Base-by-base conservation (phyloP, 768 basidiomycete species). In the Clitopilus passeckerianus region DNA sequence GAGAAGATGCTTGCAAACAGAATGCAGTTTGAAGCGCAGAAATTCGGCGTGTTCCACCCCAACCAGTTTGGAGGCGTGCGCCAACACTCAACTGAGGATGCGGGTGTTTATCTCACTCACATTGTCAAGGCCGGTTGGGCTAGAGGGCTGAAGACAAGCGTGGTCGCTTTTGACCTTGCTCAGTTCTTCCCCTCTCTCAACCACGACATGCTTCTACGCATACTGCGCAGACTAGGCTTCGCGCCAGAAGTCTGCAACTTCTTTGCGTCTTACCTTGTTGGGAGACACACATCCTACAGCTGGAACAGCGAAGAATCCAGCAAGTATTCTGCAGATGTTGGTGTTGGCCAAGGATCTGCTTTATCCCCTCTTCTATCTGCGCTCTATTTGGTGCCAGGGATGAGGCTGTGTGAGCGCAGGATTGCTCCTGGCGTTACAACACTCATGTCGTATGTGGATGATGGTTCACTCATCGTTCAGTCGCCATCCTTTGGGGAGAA, bases 21-120 rank as follows among this genome's bases (percentile, higher is more conserved):
- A 18, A n/a, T 50, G 16, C 46, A 50, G 46, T 50, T 50, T 18
- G 46, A 50, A 23, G 46, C 46, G 4, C 46, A 50, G 22, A 12
- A 18, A 12, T 12, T 3, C 46, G 5, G 22, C n/a, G 20, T 50
- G 10, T 50, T 50, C 20, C 46, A 50, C 12, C 46, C 46, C 22
- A 22, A 34, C 20, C 43, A 57, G 30, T 53, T 52, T 23, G 62
- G 59, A 2, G 57, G 62, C 14, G 54, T 61, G 7, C 54, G 56
- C 0, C 63, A 66, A 35, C 34, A 60, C 5, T 68, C 64, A 43
- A 68, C 67, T 37, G 56, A 64, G 34, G 64, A 68, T 33, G 59
- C 64, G 18, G 63, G 67, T 0, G 34, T 66, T 6, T 59, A 57
- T 50, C 58, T 68, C 0, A 65, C 61, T 1, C 66, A 68, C 57